phyloP scores from a whole-genome alignment of 2,329 filamentous ascomycete species.

The Fusarium mundagurra region DNA sequence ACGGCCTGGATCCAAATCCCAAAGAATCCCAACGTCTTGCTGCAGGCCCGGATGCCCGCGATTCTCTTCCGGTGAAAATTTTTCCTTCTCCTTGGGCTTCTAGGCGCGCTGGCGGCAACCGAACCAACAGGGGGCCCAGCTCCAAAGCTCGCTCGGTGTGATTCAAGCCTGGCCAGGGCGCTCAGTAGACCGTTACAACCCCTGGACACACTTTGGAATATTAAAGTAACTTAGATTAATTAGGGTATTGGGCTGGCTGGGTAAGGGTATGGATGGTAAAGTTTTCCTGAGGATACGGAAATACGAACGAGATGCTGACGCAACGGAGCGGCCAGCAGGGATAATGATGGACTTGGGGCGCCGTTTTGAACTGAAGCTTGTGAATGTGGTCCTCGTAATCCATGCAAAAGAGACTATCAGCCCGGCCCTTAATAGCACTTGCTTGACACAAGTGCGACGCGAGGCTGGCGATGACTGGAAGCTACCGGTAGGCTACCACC shows the following conservation, averaged over 20 bases:
- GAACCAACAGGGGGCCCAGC: conserved; percentile 39
- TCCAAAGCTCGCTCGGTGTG: conserved; percentile 36
- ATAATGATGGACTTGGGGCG: conserved; percentile 19
- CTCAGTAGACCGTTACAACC: conserved; percentile 39
- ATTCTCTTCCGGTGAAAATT: conserved; percentile 44
- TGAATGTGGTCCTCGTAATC: conserved; percentile 14
- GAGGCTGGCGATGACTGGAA: conserved; percentile 30
- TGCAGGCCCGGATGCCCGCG: conserved; percentile 40
- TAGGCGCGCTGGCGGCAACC: conserved; percentile 45
- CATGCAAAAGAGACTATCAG: conserved; percentile 34
- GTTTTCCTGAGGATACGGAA: conserved; percentile 29
- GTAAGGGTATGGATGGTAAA: conserved; percentile 7
- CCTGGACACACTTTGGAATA: conserved; percentile 23
- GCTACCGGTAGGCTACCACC: conserved; percentile 24
- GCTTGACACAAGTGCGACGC: conserved; percentile 33
- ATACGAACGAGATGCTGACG: conserved; percentile 40
- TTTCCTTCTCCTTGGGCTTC: conserved; percentile 45
- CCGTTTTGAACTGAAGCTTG: conserved; percentile 24
- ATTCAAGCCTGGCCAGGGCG: conserved; percentile 38
- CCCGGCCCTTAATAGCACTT: conserved; percentile 30
- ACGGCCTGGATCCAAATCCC: conserved; percentile 39
- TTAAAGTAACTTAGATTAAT: conserved; percentile 28
- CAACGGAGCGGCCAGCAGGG: conserved; percentile 34
- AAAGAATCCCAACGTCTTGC: conserved; percentile 41
- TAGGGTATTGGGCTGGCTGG: conserved; percentile 3